These are phyloP conservation scores for Talaromyces verruculosus DNA, from an alignment of 2,329 filamentous ascomycete species.

Conservation along the genomic window DNA sequence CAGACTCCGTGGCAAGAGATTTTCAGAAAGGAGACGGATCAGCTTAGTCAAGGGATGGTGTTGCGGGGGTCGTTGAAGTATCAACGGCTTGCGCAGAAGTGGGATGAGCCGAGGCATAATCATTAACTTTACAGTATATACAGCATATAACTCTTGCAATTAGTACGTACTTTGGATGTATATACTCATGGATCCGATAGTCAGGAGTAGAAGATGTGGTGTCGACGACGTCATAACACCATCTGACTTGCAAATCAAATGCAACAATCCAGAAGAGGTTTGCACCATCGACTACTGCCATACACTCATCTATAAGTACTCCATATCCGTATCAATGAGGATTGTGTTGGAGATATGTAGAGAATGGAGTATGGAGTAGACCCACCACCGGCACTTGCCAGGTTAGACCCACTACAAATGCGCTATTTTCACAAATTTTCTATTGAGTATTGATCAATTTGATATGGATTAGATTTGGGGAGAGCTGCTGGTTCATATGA, in stretches of 20 bases:
- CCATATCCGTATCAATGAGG: neutral
- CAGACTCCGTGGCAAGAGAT: conserved; percentile 56
- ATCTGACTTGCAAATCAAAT: neutral
- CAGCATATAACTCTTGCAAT: neutral
- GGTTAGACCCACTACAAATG: neutral
- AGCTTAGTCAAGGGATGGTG: conserved; percentile 51
- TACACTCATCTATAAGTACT: neutral
- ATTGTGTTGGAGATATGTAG: neutral
- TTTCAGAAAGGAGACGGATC: conserved; percentile 49
- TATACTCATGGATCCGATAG: neutral
- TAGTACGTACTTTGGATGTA: neutral
- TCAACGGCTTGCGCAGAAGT: conserved; percentile 48
- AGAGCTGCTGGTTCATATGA: neutral
- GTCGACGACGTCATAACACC: neutral
- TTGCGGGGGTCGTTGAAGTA: conserved; percentile 49
- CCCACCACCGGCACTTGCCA: neutral
- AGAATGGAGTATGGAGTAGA: neutral
- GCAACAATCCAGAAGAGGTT: neutral
- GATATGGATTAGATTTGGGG: neutral
- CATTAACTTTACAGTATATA: conserved; percentile 32
- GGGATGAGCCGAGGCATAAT: conserved; percentile 47
- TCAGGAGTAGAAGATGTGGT: neutral
- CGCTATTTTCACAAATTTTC: neutral
- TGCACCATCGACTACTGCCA: neutral
- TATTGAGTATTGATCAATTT: neutral